A percentile compares a stretch with the other conserved stretches of the same genome.
Conservation (phyloP, 345 rosid genomes). For the Noccaea caerulescens region DNA sequence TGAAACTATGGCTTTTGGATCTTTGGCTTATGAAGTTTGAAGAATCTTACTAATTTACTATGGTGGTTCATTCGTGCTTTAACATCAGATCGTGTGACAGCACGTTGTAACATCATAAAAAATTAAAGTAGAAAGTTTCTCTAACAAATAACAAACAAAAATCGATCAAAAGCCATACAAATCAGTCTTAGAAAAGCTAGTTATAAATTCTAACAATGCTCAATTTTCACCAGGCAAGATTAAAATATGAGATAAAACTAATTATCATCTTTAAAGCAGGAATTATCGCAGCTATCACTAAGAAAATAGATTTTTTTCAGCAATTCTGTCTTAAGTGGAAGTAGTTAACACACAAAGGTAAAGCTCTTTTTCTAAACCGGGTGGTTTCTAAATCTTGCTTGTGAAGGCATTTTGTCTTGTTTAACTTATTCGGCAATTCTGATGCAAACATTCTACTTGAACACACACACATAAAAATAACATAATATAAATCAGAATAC, state of each 20-base stretch:
- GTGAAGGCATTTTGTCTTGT: slow-evolving; percentile 2
- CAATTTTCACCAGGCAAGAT: background rate
- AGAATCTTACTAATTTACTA: background rate
- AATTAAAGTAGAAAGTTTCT: background rate
- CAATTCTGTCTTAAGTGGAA: background rate
- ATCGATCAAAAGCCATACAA: background rate
- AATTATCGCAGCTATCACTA: no score
- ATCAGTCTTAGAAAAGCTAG: background rate
- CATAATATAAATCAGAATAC: background rate
- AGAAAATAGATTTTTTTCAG: no score
- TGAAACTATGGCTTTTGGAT: slow-evolving; percentile 6
- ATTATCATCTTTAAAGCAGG: background rate
- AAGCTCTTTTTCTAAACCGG: background rate
- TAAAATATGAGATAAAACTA: background rate
- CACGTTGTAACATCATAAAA: background rate
- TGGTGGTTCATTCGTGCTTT: background rate
- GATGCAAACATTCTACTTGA: slow-evolving; percentile 35
- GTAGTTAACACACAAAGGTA: background rate
- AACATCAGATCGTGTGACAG: background rate
- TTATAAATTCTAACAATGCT: background rate
- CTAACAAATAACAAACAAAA: background rate
- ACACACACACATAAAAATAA: background rate
- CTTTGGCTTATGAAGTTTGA: slow-evolving; percentile 15
- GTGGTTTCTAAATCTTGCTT: slow-evolving; percentile 2
- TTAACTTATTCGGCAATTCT: slow-evolving; percentile 41